These are phyloP conservation scores for Lasiosphaeria ovina DNA, from an alignment of 495 filamentous ascomycete genomes.

Conservation along the genomic window DNA sequence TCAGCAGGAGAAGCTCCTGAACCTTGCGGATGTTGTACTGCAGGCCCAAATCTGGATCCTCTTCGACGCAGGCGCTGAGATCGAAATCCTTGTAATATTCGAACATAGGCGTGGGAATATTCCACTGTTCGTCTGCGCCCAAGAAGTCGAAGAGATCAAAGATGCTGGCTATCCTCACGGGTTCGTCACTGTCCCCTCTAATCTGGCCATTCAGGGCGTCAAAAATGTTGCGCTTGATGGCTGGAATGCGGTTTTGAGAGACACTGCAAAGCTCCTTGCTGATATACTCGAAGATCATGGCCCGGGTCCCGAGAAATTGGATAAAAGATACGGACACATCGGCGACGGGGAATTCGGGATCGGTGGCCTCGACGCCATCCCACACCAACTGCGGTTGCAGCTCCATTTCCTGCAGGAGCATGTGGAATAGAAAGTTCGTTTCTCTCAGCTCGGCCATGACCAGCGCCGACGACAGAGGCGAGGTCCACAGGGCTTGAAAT, in stretches of 20 bases:
- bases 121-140: conserved; percentile 60
- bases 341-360: conserved; percentile 61
- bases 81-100: conserved; percentile 60
- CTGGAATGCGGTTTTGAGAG: conserved; percentile 64
- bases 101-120: conserved; percentile 47
- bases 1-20: conserved; percentile 61
- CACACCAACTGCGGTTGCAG: conserved; percentile 64
- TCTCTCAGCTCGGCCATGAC: conserved; percentile 74
- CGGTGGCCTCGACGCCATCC: conserved; percentile 55
- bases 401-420: conserved; percentile 62
- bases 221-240: conserved; percentile 73
- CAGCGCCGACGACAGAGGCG: conserved; percentile 71
- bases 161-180: conserved; percentile 64
- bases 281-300: conserved; percentile 76
- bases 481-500: conserved; percentile 76
- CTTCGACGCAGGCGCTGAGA: conserved; percentile 56
- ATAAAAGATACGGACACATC: conserved; percentile 62
- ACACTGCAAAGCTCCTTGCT: conserved; percentile 80
- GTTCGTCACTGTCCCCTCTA: conserved; percentile 57
- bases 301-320: conserved; percentile 71
- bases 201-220: conserved; percentile 77
- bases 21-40: conserved; percentile 60
- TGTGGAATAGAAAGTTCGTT: conserved; percentile 68
- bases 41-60: conserved; percentile 45
- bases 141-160: conserved; percentile 95